Evolutionary conservation across 78 protist genomes (phyloP), one percentile per base, ranked within the genome.

Genomic region (Guillardia theta): DNA sequence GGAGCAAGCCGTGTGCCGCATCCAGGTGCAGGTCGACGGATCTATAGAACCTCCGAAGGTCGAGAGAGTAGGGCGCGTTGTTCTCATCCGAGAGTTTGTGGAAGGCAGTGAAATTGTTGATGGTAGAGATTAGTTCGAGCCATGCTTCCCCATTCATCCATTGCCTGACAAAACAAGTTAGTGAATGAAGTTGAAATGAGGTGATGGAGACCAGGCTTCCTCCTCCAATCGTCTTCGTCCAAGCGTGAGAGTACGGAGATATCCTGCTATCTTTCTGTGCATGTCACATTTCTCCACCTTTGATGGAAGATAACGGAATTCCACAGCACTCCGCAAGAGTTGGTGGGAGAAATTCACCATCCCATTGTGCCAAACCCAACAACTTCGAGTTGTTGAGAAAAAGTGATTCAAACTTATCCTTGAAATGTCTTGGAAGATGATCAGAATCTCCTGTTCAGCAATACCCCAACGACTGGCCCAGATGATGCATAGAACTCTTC

Each of bases 121-220:
- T 70, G 6, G 83, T 70, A 15, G 83, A 36, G n/a, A 70, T 15
- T 43, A 70, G 41, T 24, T 70, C 83, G 27, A 70, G 83, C 83
- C 83, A 70, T 70, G 83, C n/a, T 6, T 70, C 83, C 45, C 83
- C 83, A 15, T 70, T 36, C 83, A 70, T 70, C 83, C 83, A 70
- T 18, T 70, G 83, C 83, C 70, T 58, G 70, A 24, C 70, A 6
- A 6, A 58, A 6, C 2, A 58, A 58, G 1, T 27, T 30, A 6
- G 70, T 8, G 6, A 27, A 6, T 58, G 70, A 30, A 1, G 70
- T 30, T 0, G 6, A 6, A 58, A 0, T 9, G n/a, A n/a, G n/a
- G n/a, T n/a, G n/a, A n/a, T n/a, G n/a, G 39, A 24, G 27, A 58
- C 70, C 83, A 70, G 10, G 83, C 83, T 24, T 70, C 83, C 6